Percentiles rank a stretch among this genome's conserved stretches.
Conservation (phyloP, 352 stramenopile genomes). For the Phytophthora megakarya region DNA sequence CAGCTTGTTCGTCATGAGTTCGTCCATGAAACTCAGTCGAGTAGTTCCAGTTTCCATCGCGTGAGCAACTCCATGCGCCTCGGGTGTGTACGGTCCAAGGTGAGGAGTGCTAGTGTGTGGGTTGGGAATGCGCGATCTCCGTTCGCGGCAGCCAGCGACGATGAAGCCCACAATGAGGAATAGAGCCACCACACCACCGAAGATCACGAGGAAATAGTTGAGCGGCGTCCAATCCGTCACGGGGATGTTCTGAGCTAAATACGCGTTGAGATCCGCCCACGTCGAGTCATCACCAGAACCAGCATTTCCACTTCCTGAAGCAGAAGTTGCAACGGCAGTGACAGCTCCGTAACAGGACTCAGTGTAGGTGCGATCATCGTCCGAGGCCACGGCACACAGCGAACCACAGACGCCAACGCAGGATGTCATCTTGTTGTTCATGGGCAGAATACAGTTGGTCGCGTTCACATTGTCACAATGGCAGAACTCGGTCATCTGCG, state of each 20-base stretch:
- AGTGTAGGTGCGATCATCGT: constrained; percentile 45
- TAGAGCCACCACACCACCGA: constrained; percentile 41
- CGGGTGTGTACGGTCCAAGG: constrained; percentile 32
- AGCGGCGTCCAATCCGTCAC: constrained; percentile 46
- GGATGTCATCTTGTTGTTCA: constrained; percentile 53
- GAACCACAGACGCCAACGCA: constrained; percentile 59
- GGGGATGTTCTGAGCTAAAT: constrained; percentile 45
- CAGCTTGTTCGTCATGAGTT: constrained; percentile 50
- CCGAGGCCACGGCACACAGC: constrained; percentile 44
- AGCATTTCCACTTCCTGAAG: constrained; percentile 24
- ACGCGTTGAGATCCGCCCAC: constrained; percentile 47
- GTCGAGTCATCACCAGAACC: constrained; percentile 29
- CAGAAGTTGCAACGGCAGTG: constrained; percentile 13
- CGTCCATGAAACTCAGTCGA: constrained; percentile 48
- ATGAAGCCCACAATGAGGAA: constrained; percentile 52
- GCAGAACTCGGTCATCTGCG: constrained; percentile 49
- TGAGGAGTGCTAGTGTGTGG: constrained; percentile 26
- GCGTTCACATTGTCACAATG: constrained; percentile 45
- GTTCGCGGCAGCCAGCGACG: constrained; percentile 39
- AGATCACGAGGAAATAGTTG: constrained; percentile 60
- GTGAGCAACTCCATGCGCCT: constrained; percentile 26
- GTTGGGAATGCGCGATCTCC: constrained; percentile 25
- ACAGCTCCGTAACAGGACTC: constrained; percentile 45
- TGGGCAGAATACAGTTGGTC: constrained; percentile 53
- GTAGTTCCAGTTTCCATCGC: constrained; percentile 24